Base-by-base conservation (phyloP, 176 grass and related monocot species). In the Cymbopogon citratus region DNA sequence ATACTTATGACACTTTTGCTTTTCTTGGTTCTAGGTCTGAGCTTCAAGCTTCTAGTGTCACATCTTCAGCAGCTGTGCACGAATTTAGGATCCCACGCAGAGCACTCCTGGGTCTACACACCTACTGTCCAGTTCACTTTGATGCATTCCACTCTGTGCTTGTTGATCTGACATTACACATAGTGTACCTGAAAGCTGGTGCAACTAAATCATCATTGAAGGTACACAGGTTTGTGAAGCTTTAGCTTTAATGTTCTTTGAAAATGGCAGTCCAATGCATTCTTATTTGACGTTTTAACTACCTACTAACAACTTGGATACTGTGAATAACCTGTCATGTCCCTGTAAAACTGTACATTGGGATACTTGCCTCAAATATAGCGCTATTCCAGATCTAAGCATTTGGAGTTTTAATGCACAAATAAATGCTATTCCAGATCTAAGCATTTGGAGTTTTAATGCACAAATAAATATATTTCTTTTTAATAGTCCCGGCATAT, bases 61-160 rank as follows among this genome's bases (percentile, higher is more conserved):
- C 88, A 85, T 86, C 91, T 84, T 88, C 92, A 76, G 81, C 69
- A 56, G 84, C 96, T 61, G 79, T 93, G 60, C 96, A 99, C 80
- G 96, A 99, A 88, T 99, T 99, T 84, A 95, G 96, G 85, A 83
- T 99, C 61, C 91, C 91, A 73, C 81, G 57, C n/a, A 87, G 89
- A 89, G 90, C 89, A 72, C 96, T 99, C 13, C 72, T 95, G 35
- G 93, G 96, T 78, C 80, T 93, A 60, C 96, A 99, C 80, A 91
- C 96, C 40, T 99, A 99, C 72, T 95, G 92, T 84, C 96, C 96
- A 67, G 93, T 99, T 45, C 91, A 99, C 81, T 99, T 99, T 81
- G 96, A 99, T 78, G 89, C 84, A 12, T 99, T 95, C 74, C 96
- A 99, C 71, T 81, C 91, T 2, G 91, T 90, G 38, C 92, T 95